Percentiles rank a stretch among this genome's conserved stretches.
phyloP scores from a whole-genome alignment of 495 filamentous ascomycete genomes.

The Tuber microsphaerosporum region DNA sequence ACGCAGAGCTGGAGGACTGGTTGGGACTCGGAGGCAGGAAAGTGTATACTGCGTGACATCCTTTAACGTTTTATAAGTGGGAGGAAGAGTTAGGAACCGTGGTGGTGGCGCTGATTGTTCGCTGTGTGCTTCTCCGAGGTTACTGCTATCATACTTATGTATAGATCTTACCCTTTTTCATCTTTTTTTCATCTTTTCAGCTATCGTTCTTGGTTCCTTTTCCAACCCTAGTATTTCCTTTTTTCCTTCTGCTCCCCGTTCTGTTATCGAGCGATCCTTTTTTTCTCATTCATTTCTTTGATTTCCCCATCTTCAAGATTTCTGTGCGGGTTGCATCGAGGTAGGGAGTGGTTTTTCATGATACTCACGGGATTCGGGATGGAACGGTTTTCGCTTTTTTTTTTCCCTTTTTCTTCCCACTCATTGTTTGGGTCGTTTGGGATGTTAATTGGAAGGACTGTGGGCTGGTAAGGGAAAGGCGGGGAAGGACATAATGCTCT shows the following conservation, averaged over 20 bases:
- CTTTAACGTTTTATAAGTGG: not conserved
- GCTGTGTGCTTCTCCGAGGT: not conserved
- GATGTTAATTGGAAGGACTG: not conserved
- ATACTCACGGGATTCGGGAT: constrained; percentile 2
- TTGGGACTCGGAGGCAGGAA: not conserved
- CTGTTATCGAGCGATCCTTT: not conserved
- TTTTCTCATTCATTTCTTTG: not conserved
- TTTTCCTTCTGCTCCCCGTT: not conserved
- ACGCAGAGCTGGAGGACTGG: not conserved
- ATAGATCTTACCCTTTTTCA: constrained; percentile 1
- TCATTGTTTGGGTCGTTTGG: not conserved
- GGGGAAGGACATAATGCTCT: not conserved
- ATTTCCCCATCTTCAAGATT: constrained; percentile 3
- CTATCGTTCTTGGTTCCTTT: not conserved
- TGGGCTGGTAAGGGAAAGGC: not conserved
- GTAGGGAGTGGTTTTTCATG: constrained; percentile 1
- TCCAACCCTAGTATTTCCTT: not conserved
- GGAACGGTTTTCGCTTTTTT: not conserved
- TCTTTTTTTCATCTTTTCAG: not conserved
- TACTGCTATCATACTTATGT: not conserved
- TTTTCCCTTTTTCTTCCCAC: not conserved
- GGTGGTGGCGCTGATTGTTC: not conserved
- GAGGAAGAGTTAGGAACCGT: not conserved
- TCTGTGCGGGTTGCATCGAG: not conserved
- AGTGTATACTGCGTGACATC: not conserved